phyloP scores from a whole-genome alignment of 2,329 filamentous ascomycete genomes.

The Neonectria coccinea region DNA sequence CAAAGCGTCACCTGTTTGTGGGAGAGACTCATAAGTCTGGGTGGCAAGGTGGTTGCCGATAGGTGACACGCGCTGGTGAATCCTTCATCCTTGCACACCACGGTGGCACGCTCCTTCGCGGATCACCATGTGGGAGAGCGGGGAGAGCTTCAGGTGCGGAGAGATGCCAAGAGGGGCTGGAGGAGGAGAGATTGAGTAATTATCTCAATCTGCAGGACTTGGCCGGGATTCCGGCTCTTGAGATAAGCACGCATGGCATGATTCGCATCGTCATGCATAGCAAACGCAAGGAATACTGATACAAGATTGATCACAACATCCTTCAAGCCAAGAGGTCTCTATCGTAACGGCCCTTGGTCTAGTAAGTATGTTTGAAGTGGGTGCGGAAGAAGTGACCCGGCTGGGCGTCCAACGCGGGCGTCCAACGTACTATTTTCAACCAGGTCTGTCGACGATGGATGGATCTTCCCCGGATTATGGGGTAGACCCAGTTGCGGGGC shows the following conservation, averaged over 20 bases:
- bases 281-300: background rate
- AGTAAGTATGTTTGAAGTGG: too few species aligned
- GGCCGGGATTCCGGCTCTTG: background rate
- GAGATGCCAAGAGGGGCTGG: background rate
- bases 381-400: background rate
- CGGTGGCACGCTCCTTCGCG: background rate
- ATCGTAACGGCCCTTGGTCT: background rate
- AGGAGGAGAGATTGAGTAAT: background rate
- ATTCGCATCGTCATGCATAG: background rate
- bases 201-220: background rate
- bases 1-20: background rate
- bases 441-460: background rate
- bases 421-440: background rate
- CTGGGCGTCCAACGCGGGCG: background rate
- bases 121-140: background rate
- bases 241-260: background rate
- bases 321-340: background rate
- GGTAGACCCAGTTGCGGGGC: background rate
- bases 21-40: background rate
- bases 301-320: background rate
- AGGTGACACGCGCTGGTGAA: background rate
- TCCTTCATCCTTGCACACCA: constrained; percentile 2
- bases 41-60: background rate
- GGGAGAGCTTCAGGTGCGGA: background rate
- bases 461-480: constrained; percentile 4